Evolutionary conservation across 176 grass and related monocot species (phyloP).

Genomic region (Triticum timopheevii): DNA sequence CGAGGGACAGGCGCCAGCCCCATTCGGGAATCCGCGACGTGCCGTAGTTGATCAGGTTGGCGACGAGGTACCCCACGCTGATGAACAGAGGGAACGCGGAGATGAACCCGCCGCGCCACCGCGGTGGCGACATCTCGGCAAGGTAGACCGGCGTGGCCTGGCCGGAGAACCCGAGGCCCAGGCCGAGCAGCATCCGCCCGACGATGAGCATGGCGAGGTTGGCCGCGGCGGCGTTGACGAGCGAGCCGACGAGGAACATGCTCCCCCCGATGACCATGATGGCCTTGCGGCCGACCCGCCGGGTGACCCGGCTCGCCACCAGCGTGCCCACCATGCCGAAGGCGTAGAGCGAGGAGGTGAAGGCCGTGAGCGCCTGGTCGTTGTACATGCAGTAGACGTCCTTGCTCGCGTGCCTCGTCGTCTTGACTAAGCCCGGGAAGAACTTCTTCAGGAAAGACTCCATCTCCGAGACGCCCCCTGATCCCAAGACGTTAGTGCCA

Average conservation of each 20-base stretch:
- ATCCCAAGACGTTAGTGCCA: too few species aligned
- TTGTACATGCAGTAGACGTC: slow-evolving; percentile 75
- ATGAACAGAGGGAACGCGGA: slow-evolving; percentile 71
- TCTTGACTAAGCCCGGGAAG: slow-evolving; percentile 56
- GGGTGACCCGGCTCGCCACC: slow-evolving; percentile 51
- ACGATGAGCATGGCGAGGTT: slow-evolving; percentile 78
- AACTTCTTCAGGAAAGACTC: slow-evolving; percentile 66
- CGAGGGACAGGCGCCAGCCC: slow-evolving; percentile 96
- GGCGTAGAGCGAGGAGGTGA: slow-evolving; percentile 68
- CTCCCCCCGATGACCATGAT: slow-evolving; percentile 42
- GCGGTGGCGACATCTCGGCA: slow-evolving; percentile 64
- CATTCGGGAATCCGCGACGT: slow-evolving; percentile 54
- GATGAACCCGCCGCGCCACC: slow-evolving; percentile 73
- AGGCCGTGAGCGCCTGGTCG: slow-evolving; percentile 65
- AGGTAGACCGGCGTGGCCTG: slow-evolving; percentile 61
- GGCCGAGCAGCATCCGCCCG: slow-evolving; percentile 59
- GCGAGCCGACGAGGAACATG: slow-evolving; percentile 60
- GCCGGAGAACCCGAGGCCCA: slow-evolving; percentile 74
- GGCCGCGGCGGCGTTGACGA: slow-evolving; percentile 54
- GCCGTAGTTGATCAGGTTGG: slow-evolving; percentile 93
- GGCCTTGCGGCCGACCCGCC: slow-evolving; percentile 47
- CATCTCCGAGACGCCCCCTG: slow-evolving; percentile 80
- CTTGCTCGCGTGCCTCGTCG: slow-evolving; percentile 27
- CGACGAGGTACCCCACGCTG: slow-evolving; percentile 49
- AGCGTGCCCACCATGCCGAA: slow-evolving; percentile 55